Percentiles rank a stretch among this genome's conserved stretches.
Conservation (phyloP, 345 rosid species). For the Heritiera littoralis region DNA sequence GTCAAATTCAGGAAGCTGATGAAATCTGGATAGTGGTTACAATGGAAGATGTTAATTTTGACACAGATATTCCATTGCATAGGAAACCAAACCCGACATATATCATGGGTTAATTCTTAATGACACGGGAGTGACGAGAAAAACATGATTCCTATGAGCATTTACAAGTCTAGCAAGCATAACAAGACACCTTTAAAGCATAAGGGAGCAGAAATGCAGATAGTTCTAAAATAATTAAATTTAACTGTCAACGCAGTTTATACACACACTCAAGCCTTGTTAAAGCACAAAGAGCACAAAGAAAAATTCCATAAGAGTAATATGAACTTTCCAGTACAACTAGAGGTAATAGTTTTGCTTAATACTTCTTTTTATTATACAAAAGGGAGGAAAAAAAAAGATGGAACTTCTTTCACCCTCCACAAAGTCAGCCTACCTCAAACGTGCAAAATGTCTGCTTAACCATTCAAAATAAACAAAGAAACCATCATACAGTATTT, state of each 20-base stretch:
- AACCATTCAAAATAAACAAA: neutral
- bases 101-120: neutral
- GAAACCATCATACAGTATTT: neutral
- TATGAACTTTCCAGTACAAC: neutral
- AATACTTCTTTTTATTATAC: neutral
- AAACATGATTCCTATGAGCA: neutral
- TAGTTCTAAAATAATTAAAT: neutral
- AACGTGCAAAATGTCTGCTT: neutral
- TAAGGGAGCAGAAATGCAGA: neutral
- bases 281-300: neutral
- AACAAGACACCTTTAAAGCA: neutral
- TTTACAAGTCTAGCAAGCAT: neutral
- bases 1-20: conserved; percentile 91
- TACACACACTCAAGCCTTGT: neutral
- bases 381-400: neutral
- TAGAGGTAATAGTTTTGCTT: no score
- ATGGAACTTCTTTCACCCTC: neutral
- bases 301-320: neutral
- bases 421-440: neutral
- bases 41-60: conserved; percentile 1
- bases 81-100: neutral
- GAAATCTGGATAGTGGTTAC: conserved; percentile 59
- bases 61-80: neutral
- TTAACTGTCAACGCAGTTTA: neutral
- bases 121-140: no score